Base-by-base conservation (phyloP, 2,329 filamentous ascomycete genomes). In the Byssochlamys sp. region DNA sequence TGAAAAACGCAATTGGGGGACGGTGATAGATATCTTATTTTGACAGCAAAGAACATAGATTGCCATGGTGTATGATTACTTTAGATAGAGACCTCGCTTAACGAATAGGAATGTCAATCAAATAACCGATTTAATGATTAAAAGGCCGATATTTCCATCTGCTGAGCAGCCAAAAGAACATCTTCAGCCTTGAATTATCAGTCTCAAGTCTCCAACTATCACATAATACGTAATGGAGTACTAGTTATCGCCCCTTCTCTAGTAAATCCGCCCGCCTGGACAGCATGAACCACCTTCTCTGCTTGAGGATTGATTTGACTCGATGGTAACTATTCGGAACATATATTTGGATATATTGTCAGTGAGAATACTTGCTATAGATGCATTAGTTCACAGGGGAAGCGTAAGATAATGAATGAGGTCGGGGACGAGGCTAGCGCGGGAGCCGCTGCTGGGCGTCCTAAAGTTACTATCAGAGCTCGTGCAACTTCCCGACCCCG, bases 401-500 rank as follows among this genome's bases (percentile, higher is more conserved):
- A 7, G n/a, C 9, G 29, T 2, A 31, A 10, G 7, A 10, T 29
- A 31, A 31, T 19, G n/a, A 45, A 45, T 5, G 39, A 7, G 39
- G 4, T 45, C 35, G 6, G 14, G 5, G 39, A 10, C n/a, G 39
- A 45, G 39, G 39, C 39, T 59, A 59, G 58, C 58, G 58, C 54
- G 39, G 28, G 24, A 29, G 53, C 28, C 14, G 50, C 39, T 53
- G 58, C 58, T 59, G 58, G 56, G 56, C 53, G 25, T 55, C 25
- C 54, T 39, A 19, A 19, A 19, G 19, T 19, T 19, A 39, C 53
- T 33, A 39, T 54, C 57, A 19, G 39, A 57, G 58, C 58, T 59
- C 52, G 58, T 55, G 55, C 55, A 55, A 48, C 55, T 57, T 54
- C 55, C 55, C 52, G 58, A 51, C 55, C 39, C 39, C 39, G 39